phyloP scores from a whole-genome alignment of 129 eudicot species.

The Glebionis coronaria region DNA sequence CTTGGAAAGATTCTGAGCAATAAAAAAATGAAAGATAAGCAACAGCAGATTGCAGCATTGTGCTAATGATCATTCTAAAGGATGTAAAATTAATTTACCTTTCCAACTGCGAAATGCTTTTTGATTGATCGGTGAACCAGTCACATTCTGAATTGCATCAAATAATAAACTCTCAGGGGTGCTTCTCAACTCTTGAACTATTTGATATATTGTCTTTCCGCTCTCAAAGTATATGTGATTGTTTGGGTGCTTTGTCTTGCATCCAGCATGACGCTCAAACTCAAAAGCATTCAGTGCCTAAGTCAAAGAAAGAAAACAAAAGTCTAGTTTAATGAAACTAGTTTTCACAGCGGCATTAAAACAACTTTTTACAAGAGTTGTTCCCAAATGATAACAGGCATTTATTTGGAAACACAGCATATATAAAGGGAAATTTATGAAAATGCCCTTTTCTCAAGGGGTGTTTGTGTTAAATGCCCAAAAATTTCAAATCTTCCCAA shows the following conservation, averaged over 20 bases:
- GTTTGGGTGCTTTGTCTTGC: constrained; percentile 88
- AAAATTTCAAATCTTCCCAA: too few relatives aligned
- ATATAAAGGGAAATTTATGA: too few relatives aligned
- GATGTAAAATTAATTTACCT: constrained; percentile 35
- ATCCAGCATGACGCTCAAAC: constrained; percentile 86
- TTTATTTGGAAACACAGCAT: too few relatives aligned
- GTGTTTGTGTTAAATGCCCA: too few relatives aligned
- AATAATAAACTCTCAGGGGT: constrained; percentile 62
- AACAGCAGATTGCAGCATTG: neutral
- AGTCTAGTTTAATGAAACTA: too few relatives aligned
- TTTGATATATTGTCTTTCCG: constrained; percentile 78
- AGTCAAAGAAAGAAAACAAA: neutral
- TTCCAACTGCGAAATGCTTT: constrained; percentile 84
- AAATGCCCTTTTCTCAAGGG: too few relatives aligned
- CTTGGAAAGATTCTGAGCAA: constrained; percentile 68
- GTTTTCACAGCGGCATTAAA: neutral
- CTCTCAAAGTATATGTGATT: constrained; percentile 85
- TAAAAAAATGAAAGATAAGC: neutral
- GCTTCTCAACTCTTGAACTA: constrained; percentile 76
- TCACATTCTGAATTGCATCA: constrained; percentile 69
- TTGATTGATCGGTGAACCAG: constrained; percentile 78
- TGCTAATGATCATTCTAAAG: neutral
- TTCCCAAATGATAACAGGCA: neutral
- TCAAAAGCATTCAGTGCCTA: constrained; percentile 77
- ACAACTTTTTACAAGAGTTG: neutral